A percentile compares a stretch with the other conserved stretches of the same genome.
Conservation (phyloP, 2,329 filamentous ascomycete species). For the Harringtonia aguacate region DNA sequence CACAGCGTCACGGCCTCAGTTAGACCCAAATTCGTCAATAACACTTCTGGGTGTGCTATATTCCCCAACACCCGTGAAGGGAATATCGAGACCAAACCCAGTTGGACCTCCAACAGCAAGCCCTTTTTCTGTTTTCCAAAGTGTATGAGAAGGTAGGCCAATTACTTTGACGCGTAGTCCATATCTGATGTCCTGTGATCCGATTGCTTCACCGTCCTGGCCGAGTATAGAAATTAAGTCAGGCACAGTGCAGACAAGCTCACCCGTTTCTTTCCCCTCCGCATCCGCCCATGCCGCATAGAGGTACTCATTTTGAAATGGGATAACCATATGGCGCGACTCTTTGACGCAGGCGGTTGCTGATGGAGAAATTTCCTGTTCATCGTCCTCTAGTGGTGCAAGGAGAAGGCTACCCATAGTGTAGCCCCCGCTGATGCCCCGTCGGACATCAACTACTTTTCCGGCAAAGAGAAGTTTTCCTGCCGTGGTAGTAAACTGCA, state of each 20-base stretch:
- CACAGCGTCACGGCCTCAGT: too few relatives aligned
- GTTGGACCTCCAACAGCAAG: too few relatives aligned
- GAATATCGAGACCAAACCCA: background rate
- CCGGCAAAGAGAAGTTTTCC: slow-evolving; percentile 38
- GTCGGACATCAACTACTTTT: slow-evolving; percentile 41
- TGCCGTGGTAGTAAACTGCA: slow-evolving; percentile 15
- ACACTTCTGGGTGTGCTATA: too few relatives aligned
- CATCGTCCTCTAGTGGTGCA: slow-evolving; percentile 10
- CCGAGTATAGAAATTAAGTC: background rate
- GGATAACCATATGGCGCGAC: background rate
- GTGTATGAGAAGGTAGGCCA: background rate
- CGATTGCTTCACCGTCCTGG: background rate
- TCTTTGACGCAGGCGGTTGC: slow-evolving; percentile 4
- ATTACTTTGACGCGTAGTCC: background rate
- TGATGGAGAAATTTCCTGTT: slow-evolving; percentile 6
- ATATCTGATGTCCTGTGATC: background rate
- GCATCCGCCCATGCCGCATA: slow-evolving; percentile 11
- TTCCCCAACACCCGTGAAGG: background rate
- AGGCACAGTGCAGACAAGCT: background rate
- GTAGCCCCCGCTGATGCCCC: slow-evolving; percentile 35
- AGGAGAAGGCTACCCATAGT: slow-evolving; percentile 27
- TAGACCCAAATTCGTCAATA: too few relatives aligned
- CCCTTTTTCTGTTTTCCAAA: too few relatives aligned
- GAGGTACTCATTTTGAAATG: slow-evolving; percentile 10
- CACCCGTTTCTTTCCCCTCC: slow-evolving; percentile 10